Evolutionary conservation across 768 basidiomycete species (phyloP), one percentile per base, ranked within the genome.

Genomic region (Tricholoma furcatifolium): DNA sequence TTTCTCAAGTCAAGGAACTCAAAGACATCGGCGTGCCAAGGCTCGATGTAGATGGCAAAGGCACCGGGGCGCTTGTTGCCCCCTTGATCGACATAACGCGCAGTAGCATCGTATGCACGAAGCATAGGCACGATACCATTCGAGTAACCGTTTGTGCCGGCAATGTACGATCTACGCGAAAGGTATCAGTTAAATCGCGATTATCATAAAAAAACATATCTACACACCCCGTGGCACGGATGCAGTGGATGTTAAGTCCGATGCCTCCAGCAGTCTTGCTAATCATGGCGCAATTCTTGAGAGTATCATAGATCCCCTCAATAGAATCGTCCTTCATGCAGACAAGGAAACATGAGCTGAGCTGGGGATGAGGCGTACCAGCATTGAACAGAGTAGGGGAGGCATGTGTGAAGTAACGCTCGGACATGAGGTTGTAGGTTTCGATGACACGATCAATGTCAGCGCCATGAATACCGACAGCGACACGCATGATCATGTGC

Each of bases 41-140:
- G 97, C 73, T 99, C 97, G 65, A 98, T 78, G 74, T 99, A 99
- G 69, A 99, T 91, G 15, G 97, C 91, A 61, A 99, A 98, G 1
- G 97, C 97, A 55, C 97, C 97, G 1, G 97, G 97, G 21, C 97
- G 90, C 75, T 98, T 98, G 81, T 98, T 98, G 23, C 97, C 97
- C 47, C 97, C 96, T 67, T 98, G 96, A 68, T 98, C 97, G 51
- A 98, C 97, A 64, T 98, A 98, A 35, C 96, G 93, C 18, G 97
- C 97, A 8, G 97, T 98, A 21, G 95, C 93, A 64, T 99, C 95
- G 69, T 88, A 98, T 0, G 92, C 96, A 51, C 97, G 91, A 40
- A 99, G 87, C 96, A 99, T 99, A 12, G 97, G 97, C 1, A 98
- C 93, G 64, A 99, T 97, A 51, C 97, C 97, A 62, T 98, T 99